Percentiles rank a stretch among this genome's conserved stretches.
Evolutionary conservation across 1,284 basidiomycete species (phyloP).

Genomic region (Rhodotorula glutinis): DNA sequence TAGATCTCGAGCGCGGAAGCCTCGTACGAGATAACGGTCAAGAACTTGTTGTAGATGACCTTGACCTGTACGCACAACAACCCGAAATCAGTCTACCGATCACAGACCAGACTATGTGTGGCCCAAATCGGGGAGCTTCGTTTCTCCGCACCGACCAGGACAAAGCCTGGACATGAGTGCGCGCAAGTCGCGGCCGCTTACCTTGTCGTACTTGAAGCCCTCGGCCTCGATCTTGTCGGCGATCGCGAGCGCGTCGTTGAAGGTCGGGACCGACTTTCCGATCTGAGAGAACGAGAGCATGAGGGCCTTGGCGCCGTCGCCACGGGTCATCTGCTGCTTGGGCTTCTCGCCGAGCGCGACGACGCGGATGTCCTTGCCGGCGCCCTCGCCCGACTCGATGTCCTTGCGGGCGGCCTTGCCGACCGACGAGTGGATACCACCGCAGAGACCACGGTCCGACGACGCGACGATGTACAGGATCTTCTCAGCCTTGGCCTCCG

Average conservation of each 20-base stretch:
- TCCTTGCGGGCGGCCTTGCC: constrained; percentile 79
- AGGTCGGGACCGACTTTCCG: constrained; percentile 94
- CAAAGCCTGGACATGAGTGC: too few relatives aligned
- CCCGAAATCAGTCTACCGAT: neutral
- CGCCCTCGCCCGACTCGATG: constrained; percentile 53
- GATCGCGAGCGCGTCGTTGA: constrained; percentile 89
- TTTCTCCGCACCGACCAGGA: too few relatives aligned
- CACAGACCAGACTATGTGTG: too few relatives aligned
- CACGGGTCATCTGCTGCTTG: constrained; percentile 73
- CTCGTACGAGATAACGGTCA: constrained; percentile 89
- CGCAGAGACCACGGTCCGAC: constrained; percentile 98
- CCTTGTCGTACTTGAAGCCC: constrained; percentile 81
- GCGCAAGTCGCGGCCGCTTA: too few relatives aligned
- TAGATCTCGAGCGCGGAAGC: constrained; percentile 70
- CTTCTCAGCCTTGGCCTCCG: constrained; percentile 50
- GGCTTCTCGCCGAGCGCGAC: constrained; percentile 93
- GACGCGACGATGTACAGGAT: constrained; percentile 90
- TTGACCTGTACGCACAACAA: constrained; percentile 52
- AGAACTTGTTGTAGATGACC: constrained; percentile 92
- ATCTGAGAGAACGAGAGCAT: constrained; percentile 94
- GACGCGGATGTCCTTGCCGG: constrained; percentile 60
- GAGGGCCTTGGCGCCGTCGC: constrained; percentile 62
- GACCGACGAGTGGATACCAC: constrained; percentile 98
- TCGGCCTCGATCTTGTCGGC: constrained; percentile 88
- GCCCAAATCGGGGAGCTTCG: too few relatives aligned